phyloP scores from a whole-genome alignment of 352 stramenopile genomes.

The Globisporangium abappressorium region DNA sequence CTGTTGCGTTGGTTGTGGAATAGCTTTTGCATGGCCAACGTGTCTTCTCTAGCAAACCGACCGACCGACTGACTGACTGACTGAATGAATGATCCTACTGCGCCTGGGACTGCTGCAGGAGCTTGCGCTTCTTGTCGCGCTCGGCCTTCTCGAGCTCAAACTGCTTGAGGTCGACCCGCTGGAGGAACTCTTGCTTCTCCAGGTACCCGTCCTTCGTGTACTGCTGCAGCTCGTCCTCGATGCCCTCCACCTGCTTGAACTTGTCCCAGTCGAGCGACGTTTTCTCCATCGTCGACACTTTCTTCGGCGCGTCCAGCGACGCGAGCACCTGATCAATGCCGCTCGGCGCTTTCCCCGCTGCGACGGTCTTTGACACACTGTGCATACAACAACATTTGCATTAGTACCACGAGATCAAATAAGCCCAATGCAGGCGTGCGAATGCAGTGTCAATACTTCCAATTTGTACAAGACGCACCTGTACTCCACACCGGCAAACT shows the following conservation, averaged over 20 bases:
- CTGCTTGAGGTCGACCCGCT: slow-evolving; percentile 82
- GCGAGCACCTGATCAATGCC: slow-evolving; percentile 85
- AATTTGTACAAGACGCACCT: slow-evolving; percentile 27
- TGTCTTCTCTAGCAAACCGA: background rate
- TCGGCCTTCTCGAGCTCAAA: slow-evolving; percentile 90
- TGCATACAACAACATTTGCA: background rate
- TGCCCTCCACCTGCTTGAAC: slow-evolving; percentile 91
- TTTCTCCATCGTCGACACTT: slow-evolving; percentile 95
- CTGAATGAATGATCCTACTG: background rate
- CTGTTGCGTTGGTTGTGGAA: background rate
- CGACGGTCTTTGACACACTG: slow-evolving; percentile 26
- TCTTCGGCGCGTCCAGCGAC: slow-evolving; percentile 86
- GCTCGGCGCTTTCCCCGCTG: slow-evolving; percentile 11
- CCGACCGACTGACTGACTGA: background rate
- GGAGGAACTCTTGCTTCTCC: slow-evolving; percentile 95
- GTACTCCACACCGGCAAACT: slow-evolving; percentile 86
- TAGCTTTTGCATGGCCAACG: background rate
- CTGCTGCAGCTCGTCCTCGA: slow-evolving; percentile 92
- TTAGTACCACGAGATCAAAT: no score
- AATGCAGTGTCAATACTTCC: no score
- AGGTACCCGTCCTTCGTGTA: slow-evolving; percentile 94
- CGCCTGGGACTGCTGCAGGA: slow-evolving; percentile 32
- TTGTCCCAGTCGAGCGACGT: slow-evolving; percentile 94
- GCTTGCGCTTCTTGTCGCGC: slow-evolving; percentile 69
- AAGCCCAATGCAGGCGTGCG: no score